phyloP scores from a whole-genome alignment of 345 rosid species.

The Citrus unshiu region DNA sequence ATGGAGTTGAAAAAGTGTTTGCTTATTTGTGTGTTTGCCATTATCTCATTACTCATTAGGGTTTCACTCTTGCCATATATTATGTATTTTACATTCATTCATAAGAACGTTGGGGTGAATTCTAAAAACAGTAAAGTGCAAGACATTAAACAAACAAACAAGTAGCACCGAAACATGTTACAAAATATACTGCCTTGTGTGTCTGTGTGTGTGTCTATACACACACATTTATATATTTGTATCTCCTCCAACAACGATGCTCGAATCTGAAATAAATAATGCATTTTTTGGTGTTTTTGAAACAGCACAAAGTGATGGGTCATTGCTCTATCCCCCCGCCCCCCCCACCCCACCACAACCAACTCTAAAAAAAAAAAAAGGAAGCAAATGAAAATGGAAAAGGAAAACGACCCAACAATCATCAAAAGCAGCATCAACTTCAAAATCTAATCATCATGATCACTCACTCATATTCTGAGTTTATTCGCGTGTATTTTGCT shows the following conservation, averaged over 20 bases:
- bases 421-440: conserved; percentile 30
- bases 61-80: neutral
- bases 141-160: neutral
- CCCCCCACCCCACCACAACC: too few species aligned
- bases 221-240: too few species aligned
- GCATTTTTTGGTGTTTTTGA: neutral
- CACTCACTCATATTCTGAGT: conserved; percentile 12
- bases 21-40: neutral
- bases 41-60: neutral
- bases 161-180: neutral
- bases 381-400: neutral
- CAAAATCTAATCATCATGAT: conserved; percentile 12
- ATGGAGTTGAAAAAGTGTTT: neutral
- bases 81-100: neutral
- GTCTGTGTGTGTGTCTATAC: too few species aligned
- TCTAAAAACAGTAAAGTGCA: neutral
- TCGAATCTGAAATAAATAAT: neutral
- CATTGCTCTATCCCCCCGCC: neutral
- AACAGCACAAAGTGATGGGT: neutral
- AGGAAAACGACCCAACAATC: conserved; percentile 42
- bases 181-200: neutral
- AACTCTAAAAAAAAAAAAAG: too few species aligned
- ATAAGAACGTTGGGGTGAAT: neutral
- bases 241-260: neutral
- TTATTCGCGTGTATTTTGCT: conserved; percentile 17